Base-by-base conservation (phyloP, 2,329 filamentous ascomycete species). In the Dactylellina haptotyla region DNA sequence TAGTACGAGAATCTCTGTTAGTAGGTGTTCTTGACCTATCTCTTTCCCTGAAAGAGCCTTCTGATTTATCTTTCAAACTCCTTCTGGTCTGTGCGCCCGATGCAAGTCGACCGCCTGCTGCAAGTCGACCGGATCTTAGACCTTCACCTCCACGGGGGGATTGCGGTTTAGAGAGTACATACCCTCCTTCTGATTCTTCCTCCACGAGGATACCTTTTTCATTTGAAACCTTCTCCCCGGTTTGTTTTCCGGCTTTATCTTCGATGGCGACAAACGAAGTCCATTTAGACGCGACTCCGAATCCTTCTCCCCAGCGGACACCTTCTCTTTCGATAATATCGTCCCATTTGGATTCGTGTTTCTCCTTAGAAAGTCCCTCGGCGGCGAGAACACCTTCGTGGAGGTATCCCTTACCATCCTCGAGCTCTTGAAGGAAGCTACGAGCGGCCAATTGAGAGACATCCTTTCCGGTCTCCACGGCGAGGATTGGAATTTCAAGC, bases 191-290 rank as follows among this genome's bases (percentile, higher is more conserved):
- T 12, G 5, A 14, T 48, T 61, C 9, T 10, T 8, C 4, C 32
- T 39, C n/a, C 10, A 43, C 23, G 5, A 25, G 2, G 16, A 18
- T n/a, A 25, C 5, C n/a, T 43, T 46, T 32, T 28, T 18, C 48
- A 20, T 56, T 9, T 4, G 59, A 20, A 4, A 14, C 20, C 51
- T 46, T 34, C 50, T 46, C 39, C 4, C 30, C 26, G 8, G 14
- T 9, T 58, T 25, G 25, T n/a, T 67, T 63, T 2, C 50, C 56
- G 2, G 77, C 73, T 16, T 82, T 80, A 6, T 83, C 81, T 73
- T 88, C 83, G 1, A 90, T 83, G 1, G 90, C 90, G 2, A 92
- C 87, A 75, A 92, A 93, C 0, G 89, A 90, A 77, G 87, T 90
- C 85, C 87, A 90, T 78, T 88, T 90, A 0, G 88, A 86, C 1